A percentile compares a stretch with the other conserved stretches of the same genome.
Evolutionary conservation across 116 monocot species (phyloP).

Genomic region (Posidonia oceanica): DNA sequence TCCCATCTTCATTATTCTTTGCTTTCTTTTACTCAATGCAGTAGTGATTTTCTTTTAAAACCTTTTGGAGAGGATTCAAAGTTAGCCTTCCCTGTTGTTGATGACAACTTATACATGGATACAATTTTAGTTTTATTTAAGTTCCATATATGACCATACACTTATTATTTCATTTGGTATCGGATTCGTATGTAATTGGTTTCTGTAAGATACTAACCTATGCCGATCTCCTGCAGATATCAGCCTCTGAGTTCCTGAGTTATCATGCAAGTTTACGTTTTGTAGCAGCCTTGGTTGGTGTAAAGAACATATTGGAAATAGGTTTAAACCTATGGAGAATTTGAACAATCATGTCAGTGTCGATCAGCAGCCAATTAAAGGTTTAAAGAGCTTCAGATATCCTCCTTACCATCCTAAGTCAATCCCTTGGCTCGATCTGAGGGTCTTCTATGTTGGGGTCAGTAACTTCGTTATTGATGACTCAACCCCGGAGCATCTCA

Average conservation of each 20-base stretch:
- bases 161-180: no score
- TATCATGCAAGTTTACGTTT: not conserved
- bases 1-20: no score
- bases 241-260: not conserved
- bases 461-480: slow-evolving; percentile 44
- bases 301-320: not conserved
- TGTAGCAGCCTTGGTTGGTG: slow-evolving; percentile 1
- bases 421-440: slow-evolving; percentile 53
- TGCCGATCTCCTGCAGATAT: not conserved
- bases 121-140: no score
- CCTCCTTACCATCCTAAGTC: slow-evolving; percentile 21
- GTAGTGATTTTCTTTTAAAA: no score
- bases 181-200: no score
- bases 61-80: no score
- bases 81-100: no score
- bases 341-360: not conserved
- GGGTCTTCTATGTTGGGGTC: slow-evolving; percentile 63
- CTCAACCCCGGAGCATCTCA: slow-evolving; percentile 38
- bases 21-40: no score
- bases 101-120: no score
- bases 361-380: slow-evolving; percentile 2
- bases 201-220: not conserved
- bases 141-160: no score
- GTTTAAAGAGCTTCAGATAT: slow-evolving; percentile 33
- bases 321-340: slow-evolving; percentile 1